Evolutionary conservation across 1,284 basidiomycete species (phyloP).

Genomic region (Malassezia sympodialis): DNA sequence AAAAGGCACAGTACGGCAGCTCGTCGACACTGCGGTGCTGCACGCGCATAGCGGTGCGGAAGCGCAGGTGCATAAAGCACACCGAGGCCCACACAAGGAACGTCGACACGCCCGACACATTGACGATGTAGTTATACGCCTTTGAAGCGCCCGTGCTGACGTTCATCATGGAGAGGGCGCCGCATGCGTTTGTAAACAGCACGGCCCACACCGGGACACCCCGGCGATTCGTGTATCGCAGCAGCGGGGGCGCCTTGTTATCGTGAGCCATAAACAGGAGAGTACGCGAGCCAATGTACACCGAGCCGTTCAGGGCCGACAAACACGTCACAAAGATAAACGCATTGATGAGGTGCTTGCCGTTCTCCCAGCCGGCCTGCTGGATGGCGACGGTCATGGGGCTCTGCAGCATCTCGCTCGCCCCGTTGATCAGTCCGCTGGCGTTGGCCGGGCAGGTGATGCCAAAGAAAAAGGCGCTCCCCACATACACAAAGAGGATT

Average conservation of each 20-base stretch:
- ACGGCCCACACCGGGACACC: conserved; percentile 28
- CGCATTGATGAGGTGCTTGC: conserved; percentile 26
- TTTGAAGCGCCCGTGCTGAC: conserved; percentile 19
- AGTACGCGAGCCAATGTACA: conserved; percentile 32
- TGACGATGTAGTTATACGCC: conserved; percentile 27
- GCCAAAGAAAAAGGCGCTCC: conserved; percentile 29
- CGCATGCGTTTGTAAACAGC: conserved; percentile 21
- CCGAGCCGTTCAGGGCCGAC: conserved; percentile 26
- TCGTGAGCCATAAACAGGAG: conserved; percentile 24
- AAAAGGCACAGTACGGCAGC: conserved; percentile 23
- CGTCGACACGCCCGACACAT: conserved; percentile 23
- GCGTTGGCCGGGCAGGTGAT: conserved; percentile 25
- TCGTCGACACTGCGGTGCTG: conserved; percentile 22
- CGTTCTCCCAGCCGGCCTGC: conserved; percentile 22
- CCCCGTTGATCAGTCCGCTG: conserved; percentile 19
- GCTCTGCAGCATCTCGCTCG: conserved; percentile 20
- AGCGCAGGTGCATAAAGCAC: conserved; percentile 25
- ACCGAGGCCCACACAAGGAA: conserved; percentile 29
- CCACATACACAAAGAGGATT: conserved; percentile 60
- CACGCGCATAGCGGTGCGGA: conserved; percentile 24
- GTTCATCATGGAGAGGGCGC: conserved; percentile 23
- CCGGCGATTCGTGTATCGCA: conserved; percentile 19
- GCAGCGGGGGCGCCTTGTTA: conserved; percentile 23
- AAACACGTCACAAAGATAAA: conserved; percentile 31
- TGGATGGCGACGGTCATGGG: conserved; percentile 31